Percentiles rank a stretch among this genome's conserved stretches.
These are phyloP conservation scores for Lophiotrema nucula DNA, from an alignment of 495 filamentous ascomycete genomes.

Conservation along the genomic window DNA sequence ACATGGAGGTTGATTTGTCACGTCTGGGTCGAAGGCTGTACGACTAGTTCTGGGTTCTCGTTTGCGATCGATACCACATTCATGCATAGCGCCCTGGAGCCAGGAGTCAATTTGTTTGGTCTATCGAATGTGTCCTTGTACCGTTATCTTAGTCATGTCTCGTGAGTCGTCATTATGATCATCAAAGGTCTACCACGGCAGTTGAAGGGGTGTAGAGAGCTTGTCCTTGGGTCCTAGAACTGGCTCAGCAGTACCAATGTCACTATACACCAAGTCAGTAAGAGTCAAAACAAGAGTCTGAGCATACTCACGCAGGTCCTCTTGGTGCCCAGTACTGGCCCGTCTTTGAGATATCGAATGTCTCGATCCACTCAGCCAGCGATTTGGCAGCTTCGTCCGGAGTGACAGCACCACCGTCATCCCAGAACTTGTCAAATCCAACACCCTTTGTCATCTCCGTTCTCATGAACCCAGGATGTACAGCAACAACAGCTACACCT, in stretches of 20 bases:
- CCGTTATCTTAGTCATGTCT: not conserved
- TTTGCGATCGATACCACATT: too few species aligned
- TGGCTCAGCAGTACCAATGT: constrained; percentile 68
- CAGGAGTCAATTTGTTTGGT: too few species aligned
- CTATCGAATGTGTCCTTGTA: too few species aligned
- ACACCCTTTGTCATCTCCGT: constrained; percentile 69
- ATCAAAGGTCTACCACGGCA: constrained; percentile 59
- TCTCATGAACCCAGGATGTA: constrained; percentile 76
- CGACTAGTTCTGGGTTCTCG: too few species aligned
- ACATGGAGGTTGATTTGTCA: too few species aligned
- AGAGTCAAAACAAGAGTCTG: not conserved
- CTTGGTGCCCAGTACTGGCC: constrained; percentile 73
- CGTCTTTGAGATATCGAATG: constrained; percentile 63
- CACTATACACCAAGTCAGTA: constrained; percentile 41
- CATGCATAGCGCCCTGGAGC: too few species aligned
- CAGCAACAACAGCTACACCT: constrained; percentile 62
- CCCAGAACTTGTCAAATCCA: constrained; percentile 61
- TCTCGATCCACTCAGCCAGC: constrained; percentile 60
- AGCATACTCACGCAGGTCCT: constrained; percentile 56
- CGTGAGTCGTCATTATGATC: not conserved
- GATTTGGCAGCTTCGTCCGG: constrained; percentile 65
- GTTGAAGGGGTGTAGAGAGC: constrained; percentile 62
- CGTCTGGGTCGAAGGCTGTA: too few species aligned
- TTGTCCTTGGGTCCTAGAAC: constrained; percentile 58
- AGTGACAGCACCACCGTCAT: constrained; percentile 51